A percentile compares a stretch with the other conserved stretches of the same genome.
Evolutionary conservation across 2,329 filamentous ascomycete genomes (phyloP).

Genomic region (Fusarium pilosicola): DNA sequence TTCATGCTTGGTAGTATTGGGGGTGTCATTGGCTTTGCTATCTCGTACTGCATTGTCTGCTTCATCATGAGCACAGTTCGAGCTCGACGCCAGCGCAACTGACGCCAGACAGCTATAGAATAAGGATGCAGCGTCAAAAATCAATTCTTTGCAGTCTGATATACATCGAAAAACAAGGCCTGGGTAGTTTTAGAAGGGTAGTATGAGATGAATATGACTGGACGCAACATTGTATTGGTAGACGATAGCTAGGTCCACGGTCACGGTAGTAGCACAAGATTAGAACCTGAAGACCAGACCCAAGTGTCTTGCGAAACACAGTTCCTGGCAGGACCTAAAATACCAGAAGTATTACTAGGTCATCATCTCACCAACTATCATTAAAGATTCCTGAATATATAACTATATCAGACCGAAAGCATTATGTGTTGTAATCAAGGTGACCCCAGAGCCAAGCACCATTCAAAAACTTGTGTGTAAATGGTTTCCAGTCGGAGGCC

Average conservation of each 20-base stretch:
- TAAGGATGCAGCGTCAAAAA: neutral
- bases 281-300: neutral
- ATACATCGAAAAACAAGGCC: too few relatives aligned
- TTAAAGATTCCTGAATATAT: neutral
- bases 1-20: constrained; percentile 20
- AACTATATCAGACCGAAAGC: neutral
- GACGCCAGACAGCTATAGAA: neutral
- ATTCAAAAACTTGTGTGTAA: neutral
- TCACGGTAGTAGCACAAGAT: too few relatives aligned
- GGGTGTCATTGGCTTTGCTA: constrained; percentile 18
- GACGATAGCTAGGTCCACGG: neutral
- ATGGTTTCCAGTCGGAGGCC: neutral
- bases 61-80: neutral
- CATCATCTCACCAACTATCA: neutral
- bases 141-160: neutral
- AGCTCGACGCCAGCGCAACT: neutral
- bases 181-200: neutral
- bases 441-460: neutral
- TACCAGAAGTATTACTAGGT: neutral
- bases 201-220: too few relatives aligned
- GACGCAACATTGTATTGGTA: too few relatives aligned
- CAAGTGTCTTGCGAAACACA: neutral
- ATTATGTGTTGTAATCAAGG: neutral
- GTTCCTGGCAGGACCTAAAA: neutral
- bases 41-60: constrained; percentile 17